Evolutionary conservation across 139 green algal species (phyloP), one percentile per base, ranked within the genome.

Genomic region (Pseudopediastrum boryanum): DNA sequence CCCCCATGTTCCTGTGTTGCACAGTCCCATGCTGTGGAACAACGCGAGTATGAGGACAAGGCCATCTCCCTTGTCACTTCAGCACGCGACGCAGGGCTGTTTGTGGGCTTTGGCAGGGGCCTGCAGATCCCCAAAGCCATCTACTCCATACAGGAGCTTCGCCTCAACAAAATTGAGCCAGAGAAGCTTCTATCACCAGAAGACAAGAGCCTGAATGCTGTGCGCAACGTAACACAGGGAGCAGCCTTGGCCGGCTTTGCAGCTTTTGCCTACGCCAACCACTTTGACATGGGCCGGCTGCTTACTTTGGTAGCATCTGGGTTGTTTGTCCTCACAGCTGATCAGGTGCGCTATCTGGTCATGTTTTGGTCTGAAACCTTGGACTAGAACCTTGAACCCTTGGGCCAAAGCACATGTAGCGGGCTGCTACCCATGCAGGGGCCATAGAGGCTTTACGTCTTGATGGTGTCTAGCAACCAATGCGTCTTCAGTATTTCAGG

Each of bases 111-210:
- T 75, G 75, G 75, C 21, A 39, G 76, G 2, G 76, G 59, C 38
- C 54, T 70, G 43, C 78, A 89, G 78, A 74, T 96, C 21, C 92
- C 92, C 46, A 96, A 96, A 69, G 85, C 90, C 0, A 50, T 81
- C 1, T 96, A 96, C 81, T 90, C 85, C 0, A 78, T 98, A 9
- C 88, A 95, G 50, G 95, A 98, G 79, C 83, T 98, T 21, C 82
- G 90, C 21, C 83, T 98, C 10, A 97, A 98, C 82, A 89, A 93
- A 4, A 93, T 98, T 4, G 92, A 98, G 58, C 67, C 95, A 0
- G 76, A 86, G 27, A 83, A 86, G 61, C 84, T 98, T 29, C 85
- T 98, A 29, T 85, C 85, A 29, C 95, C 95, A 4, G 83, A 78
- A 38, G 95, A 98, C 70, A 85, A 76, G 0, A 95, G 85, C 0